Conservation (phyloP, 2,329 filamentous ascomycete species). For the Rutstroemia sp. region DNA sequence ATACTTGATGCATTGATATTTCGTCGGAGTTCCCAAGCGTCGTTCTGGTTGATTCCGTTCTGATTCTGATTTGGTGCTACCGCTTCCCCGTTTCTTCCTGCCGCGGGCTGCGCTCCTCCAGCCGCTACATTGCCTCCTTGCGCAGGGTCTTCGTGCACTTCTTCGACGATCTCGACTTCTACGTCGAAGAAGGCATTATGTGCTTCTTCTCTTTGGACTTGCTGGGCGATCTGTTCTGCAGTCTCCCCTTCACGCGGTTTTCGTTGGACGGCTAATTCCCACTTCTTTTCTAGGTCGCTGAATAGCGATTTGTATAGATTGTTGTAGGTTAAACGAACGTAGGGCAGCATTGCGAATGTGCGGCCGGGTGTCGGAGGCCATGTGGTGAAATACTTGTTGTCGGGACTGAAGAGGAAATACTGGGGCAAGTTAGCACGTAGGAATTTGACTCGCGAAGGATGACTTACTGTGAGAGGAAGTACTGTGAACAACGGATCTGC, state of each 20-base stretch:
- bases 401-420: constrained; percentile 23
- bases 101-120: neutral
- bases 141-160: neutral
- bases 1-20: constrained; percentile 44
- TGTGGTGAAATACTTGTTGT: constrained; percentile 15
- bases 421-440: constrained; percentile 12
- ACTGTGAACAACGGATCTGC: constrained; percentile 40
- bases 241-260: constrained; percentile 29
- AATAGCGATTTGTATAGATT: constrained; percentile 41
- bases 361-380: constrained; percentile 55
- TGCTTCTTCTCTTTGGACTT: constrained; percentile 28
- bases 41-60: neutral
- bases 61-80: neutral
- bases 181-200: constrained; percentile 24
- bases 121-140: neutral
- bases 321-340: constrained; percentile 57
- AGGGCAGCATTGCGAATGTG: constrained; percentile 58
- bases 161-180: constrained; percentile 16
- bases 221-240: constrained; percentile 29
- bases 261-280: constrained; percentile 28
- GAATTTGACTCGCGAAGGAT: neutral
- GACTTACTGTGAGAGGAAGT: constrained; percentile 29
- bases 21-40: constrained; percentile 18
- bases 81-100: neutral
- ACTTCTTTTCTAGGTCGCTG: constrained; percentile 23